phyloP scores from a whole-genome alignment of 2,329 filamentous ascomycete genomes.

The Ascochyta pisi region DNA sequence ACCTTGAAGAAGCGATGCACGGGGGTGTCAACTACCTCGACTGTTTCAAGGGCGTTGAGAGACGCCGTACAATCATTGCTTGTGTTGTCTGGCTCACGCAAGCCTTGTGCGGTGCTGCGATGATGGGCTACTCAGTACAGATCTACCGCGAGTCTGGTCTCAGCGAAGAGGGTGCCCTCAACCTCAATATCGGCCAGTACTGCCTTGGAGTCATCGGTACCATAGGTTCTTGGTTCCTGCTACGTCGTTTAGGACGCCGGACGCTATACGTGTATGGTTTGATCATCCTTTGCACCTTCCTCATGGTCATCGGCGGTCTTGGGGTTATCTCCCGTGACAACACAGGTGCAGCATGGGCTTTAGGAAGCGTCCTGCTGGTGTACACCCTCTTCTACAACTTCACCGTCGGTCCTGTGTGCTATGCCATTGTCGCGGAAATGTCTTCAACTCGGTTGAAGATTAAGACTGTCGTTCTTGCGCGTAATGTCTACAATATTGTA shows the following conservation, averaged over 20 bases:
- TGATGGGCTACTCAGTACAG: slow-evolving; percentile 16
- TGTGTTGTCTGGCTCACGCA: slow-evolving; percentile 64
- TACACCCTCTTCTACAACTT: slow-evolving; percentile 76
- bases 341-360: slow-evolving; percentile 54
- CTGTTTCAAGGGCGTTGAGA: slow-evolving; percentile 61
- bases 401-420: slow-evolving; percentile 86
- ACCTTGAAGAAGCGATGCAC: slow-evolving; percentile 57
- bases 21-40: slow-evolving; percentile 56
- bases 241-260: slow-evolving; percentile 55
- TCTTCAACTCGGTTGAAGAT: slow-evolving; percentile 82
- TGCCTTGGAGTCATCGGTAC: slow-evolving; percentile 19
- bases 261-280: slow-evolving; percentile 8
- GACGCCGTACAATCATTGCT: slow-evolving; percentile 60
- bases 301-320: slow-evolving; percentile 76
- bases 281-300: slow-evolving; percentile 10
- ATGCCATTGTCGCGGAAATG: slow-evolving; percentile 83
- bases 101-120: slow-evolving; percentile 58
- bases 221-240: slow-evolving; percentile 70
- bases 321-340: slow-evolving; percentile 60
- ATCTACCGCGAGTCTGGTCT: slow-evolving; percentile 38
- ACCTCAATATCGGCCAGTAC: slow-evolving; percentile 17
- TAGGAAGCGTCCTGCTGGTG: slow-evolving; percentile 37
- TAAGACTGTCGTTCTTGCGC: slow-evolving; percentile 86
- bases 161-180: slow-evolving; percentile 8
- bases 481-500: slow-evolving; percentile 73